A percentile compares a stretch with the other conserved stretches of the same genome.
Evolutionary conservation across 352 stramenopile species (phyloP).

Genomic region (Globisporangium viniferum): DNA sequence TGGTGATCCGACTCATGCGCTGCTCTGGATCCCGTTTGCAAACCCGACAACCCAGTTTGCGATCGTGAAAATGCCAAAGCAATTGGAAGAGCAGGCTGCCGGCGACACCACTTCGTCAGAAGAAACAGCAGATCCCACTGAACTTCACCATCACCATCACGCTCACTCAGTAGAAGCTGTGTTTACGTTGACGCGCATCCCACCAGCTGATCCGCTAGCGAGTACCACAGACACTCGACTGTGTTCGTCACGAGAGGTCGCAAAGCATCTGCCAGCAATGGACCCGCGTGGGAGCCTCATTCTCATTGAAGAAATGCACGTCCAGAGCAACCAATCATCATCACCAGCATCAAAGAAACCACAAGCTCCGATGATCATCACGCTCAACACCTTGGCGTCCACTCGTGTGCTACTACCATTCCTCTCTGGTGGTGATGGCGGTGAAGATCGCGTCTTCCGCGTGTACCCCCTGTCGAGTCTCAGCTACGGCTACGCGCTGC

Average conservation of each 20-base stretch:
- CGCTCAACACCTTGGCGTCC: conserved; percentile 38
- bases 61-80: conserved; percentile 22
- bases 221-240: conserved; percentile 16
- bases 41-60: conserved; percentile 43
- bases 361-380: conserved; percentile 22
- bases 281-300: conserved; percentile 48
- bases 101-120: conserved; percentile 22
- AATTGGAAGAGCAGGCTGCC: conserved; percentile 14
- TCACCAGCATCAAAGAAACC: neutral
- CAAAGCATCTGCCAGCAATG: conserved; percentile 21
- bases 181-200: conserved; percentile 38
- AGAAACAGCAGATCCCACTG: neutral
- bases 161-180: conserved; percentile 21
- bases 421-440: conserved; percentile 8
- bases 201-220: conserved; percentile 10
- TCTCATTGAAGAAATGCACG: conserved; percentile 36
- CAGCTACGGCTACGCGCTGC: conserved; percentile 54
- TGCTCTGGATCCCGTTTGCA: conserved; percentile 27
- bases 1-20: neutral
- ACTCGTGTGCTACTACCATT: conserved; percentile 26
- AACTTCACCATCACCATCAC: neutral
- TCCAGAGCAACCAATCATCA: conserved; percentile 4
- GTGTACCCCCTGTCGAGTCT: conserved; percentile 42
- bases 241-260: neutral
- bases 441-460: conserved; percentile 35